Conservation (phyloP, 139 green algal species). For the Diplosphaera chodatii region DNA sequence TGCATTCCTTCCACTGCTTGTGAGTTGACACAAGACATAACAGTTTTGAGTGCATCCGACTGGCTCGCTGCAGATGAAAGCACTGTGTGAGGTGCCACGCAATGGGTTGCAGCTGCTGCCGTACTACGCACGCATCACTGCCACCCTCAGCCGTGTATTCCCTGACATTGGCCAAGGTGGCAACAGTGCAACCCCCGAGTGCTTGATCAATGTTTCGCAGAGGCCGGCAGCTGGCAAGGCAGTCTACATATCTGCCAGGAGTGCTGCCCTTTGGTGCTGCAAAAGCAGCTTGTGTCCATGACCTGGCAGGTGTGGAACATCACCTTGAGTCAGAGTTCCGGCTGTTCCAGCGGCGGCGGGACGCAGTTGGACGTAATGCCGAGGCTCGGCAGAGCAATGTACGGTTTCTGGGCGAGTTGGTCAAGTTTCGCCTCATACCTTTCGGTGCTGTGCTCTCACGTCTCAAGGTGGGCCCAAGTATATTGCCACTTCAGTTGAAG, state of each 20-base stretch:
- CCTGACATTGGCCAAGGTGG: slow-evolving; percentile 68
- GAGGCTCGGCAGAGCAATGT: slow-evolving; percentile 71
- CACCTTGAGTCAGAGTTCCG: slow-evolving; percentile 75
- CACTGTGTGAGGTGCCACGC: slow-evolving; percentile 61
- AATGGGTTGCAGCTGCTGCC: slow-evolving; percentile 74
- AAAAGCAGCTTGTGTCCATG: background rate
- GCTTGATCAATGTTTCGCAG: too few species aligned
- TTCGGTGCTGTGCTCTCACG: slow-evolving; percentile 43
- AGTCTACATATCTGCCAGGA: too few species aligned
- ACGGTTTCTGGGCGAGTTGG: slow-evolving; percentile 83
- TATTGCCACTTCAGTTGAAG: too few species aligned
- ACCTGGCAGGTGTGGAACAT: slow-evolving; percentile 33
- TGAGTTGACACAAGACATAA: too few species aligned
- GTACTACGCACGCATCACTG: slow-evolving; percentile 72
- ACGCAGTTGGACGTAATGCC: slow-evolving; percentile 32
- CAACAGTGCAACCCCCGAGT: too few species aligned
- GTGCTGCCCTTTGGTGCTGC: too few species aligned
- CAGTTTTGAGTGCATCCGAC: too few species aligned
- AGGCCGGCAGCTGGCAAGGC: too few species aligned
- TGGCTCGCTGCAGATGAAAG: slow-evolving; percentile 37
- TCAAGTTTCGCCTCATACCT: slow-evolving; percentile 76
- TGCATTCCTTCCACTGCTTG: too few species aligned
- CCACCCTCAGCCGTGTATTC: slow-evolving; percentile 69
- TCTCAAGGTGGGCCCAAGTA: slow-evolving; percentile 50
- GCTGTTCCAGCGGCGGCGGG: slow-evolving; percentile 56